Evolutionary conservation across 2,329 filamentous ascomycete genomes (phyloP).

Genomic region (Neofusicoccum parvum): DNA sequence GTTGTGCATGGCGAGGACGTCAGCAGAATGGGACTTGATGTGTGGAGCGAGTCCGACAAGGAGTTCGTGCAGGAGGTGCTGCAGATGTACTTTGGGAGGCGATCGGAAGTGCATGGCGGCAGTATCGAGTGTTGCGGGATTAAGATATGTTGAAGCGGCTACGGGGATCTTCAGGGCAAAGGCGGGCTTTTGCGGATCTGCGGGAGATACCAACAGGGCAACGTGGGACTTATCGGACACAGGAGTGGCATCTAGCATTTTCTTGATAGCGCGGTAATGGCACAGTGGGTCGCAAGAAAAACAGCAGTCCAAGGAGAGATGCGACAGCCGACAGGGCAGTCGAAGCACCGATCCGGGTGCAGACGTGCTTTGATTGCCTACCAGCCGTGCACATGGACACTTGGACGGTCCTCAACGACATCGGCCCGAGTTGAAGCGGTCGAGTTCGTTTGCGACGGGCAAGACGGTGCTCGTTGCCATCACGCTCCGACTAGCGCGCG

Average conservation of each 20-base stretch:
- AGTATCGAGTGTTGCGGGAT: slow-evolving; percentile 76
- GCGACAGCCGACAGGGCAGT: too few relatives aligned
- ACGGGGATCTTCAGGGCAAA: not conserved
- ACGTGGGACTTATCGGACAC: not conserved
- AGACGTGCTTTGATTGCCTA: too few relatives aligned
- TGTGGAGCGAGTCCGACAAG: slow-evolving; percentile 73
- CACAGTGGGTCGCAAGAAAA: not conserved
- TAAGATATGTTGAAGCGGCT: slow-evolving; percentile 59
- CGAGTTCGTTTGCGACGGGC: too few relatives aligned
- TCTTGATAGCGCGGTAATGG: not conserved
- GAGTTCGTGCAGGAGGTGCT: slow-evolving; percentile 66
- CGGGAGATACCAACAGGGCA: not conserved
- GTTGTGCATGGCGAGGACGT: slow-evolving; percentile 66
- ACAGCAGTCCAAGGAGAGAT: too few relatives aligned
- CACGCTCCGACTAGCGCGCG: not conserved
- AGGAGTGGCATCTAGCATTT: not conserved
- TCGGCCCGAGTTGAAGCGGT: too few relatives aligned
- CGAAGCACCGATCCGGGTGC: too few relatives aligned
- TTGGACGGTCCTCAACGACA: too few relatives aligned
- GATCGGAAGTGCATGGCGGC: slow-evolving; percentile 66
- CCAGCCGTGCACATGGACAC: too few relatives aligned
- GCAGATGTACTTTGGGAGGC: slow-evolving; percentile 66
- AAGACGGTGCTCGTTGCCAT: too few relatives aligned
- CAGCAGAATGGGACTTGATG: slow-evolving; percentile 72
- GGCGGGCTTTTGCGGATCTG: not conserved